A percentile compares a stretch with the other conserved stretches of the same genome.
These are phyloP conservation scores for Coemansia sp. DNA, from an alignment of 192 early-diverging fungal species.

Conservation along the genomic window DNA sequence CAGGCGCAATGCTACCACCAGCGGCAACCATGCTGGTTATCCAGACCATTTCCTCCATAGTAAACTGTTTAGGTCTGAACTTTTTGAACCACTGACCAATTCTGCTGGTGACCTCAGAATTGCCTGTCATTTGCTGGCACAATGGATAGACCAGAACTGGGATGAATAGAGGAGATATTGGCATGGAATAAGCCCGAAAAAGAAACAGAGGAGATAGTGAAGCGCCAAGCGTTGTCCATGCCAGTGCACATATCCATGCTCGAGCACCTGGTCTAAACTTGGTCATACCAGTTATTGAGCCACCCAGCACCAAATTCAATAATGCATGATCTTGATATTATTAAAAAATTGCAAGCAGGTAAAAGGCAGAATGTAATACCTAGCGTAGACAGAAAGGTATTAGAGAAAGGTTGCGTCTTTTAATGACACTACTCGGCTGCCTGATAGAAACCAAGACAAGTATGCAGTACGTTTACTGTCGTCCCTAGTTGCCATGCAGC, in stretches of 20 bases:
- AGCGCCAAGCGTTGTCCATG: constrained; percentile 37
- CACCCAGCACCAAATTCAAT: not conserved
- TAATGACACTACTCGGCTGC: not conserved
- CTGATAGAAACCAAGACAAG: not conserved
- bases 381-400: not conserved
- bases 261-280: constrained; percentile 30
- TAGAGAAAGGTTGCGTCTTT: not conserved
- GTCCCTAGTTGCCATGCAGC: constrained; percentile 5
- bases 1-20: constrained; percentile 50
- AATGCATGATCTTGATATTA: not conserved
- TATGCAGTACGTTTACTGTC: not conserved
- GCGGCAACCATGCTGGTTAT: constrained; percentile 51
- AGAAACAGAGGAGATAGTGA: constrained; percentile 46
- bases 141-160: constrained; percentile 46
- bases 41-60: constrained; percentile 48
- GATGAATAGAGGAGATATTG: constrained; percentile 41
- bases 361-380: not conserved
- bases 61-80: constrained; percentile 14
- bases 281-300: not conserved
- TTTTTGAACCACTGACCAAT: constrained; percentile 4
- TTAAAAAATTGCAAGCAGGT: not conserved
- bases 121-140: constrained; percentile 17
- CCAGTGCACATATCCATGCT: constrained; percentile 41
- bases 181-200: constrained; percentile 50
- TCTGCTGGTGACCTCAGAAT: not conserved